Conservation (phyloP, 768 basidiomycete species). For the Termitomyces sp. region DNA sequence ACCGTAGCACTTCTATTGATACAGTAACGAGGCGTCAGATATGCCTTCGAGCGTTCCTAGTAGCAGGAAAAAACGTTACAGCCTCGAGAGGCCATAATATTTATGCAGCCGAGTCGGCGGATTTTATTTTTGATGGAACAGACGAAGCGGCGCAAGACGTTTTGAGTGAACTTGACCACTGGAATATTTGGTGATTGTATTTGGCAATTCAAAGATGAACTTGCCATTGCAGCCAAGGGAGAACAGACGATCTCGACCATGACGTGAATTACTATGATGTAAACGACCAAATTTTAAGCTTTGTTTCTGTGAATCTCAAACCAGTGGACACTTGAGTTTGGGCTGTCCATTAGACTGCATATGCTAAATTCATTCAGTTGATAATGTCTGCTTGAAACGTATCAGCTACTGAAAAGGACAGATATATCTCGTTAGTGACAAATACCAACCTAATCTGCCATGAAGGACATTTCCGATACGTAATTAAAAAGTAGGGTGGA, state of each 20-base stretch:
- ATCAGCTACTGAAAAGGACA: neutral
- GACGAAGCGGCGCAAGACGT: neutral
- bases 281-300: neutral
- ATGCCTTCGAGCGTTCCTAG: neutral
- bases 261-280: neutral
- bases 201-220: too few species aligned
- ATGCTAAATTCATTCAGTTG: neutral
- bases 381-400: neutral
- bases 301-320: neutral
- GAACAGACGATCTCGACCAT: neutral
- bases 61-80: neutral
- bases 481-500: neutral
- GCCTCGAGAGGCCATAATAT: neutral
- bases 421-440: neutral
- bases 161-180: neutral
- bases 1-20: neutral
- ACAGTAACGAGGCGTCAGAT: neutral
- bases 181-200: neutral
- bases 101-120: neutral
- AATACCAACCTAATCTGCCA: neutral
- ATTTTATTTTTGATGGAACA: neutral
- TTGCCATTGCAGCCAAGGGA: neutral
- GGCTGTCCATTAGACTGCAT: neutral
- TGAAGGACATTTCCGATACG: neutral
- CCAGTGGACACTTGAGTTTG: too few species aligned